Percentiles rank a stretch among this genome's conserved stretches.
phyloP scores from a whole-genome alignment of 495 filamentous ascomycete species.

The Penicillium soppii region DNA sequence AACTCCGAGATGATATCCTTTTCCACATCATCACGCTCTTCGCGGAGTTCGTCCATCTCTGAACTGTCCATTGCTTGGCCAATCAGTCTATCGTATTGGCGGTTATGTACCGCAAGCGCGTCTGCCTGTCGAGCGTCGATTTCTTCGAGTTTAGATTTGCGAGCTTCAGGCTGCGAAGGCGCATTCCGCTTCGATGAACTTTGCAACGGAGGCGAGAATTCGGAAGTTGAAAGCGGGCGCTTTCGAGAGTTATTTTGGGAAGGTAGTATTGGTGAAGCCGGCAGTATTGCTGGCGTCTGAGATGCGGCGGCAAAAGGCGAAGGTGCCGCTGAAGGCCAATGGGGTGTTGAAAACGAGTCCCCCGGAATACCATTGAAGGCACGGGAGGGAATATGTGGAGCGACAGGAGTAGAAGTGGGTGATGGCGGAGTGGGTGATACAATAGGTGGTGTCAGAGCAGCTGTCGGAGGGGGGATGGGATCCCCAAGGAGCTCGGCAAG shows the following conservation, averaged over 20 bases:
- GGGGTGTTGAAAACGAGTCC: neutral
- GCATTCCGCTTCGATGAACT: slow-evolving; percentile 15
- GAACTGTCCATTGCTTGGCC: neutral
- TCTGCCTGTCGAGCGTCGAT: slow-evolving; percentile 5
- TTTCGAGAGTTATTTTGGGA: slow-evolving; percentile 16
- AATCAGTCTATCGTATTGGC: slow-evolving; percentile 2
- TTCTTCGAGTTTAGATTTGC: slow-evolving; percentile 2
- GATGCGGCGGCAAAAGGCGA: slow-evolving; percentile 14
- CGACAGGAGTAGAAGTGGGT: neutral
- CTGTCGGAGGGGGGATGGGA: neutral
- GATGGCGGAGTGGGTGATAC: neutral
- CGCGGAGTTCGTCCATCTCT: slow-evolving; percentile 24
- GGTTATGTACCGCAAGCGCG: slow-evolving; percentile 1
- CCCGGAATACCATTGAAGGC: neutral
- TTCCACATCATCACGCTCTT: slow-evolving; percentile 33
- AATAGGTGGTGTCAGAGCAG: neutral
- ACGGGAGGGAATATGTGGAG: neutral
- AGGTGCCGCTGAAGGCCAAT: slow-evolving; percentile 20
- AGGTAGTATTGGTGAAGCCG: neutral
- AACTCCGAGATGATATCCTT: slow-evolving; percentile 7
- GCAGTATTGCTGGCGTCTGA: neutral
- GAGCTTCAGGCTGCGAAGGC: slow-evolving; percentile 1
- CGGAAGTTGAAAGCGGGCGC: slow-evolving; percentile 18
- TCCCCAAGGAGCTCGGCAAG: slow-evolving; percentile 13
- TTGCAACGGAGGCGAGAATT: neutral